Evolutionary conservation across 192 early-diverging fungal genomes (phyloP).

Genomic region (Paraglomus occultum): DNA sequence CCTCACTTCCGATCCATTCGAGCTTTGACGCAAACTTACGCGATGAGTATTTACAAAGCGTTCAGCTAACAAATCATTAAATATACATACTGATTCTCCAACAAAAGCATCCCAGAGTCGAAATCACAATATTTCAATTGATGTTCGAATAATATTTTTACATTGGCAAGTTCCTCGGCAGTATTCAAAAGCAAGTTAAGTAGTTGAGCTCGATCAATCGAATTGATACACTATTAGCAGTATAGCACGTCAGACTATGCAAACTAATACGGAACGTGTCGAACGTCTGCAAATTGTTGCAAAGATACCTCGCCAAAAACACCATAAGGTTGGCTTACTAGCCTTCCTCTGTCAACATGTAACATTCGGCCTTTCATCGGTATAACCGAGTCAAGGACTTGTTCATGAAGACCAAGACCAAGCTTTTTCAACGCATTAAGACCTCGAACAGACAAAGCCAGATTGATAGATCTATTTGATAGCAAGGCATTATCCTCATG

Average conservation of each 20-base stretch:
- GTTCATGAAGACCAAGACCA: slow-evolving; percentile 62
- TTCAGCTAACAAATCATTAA: neutral
- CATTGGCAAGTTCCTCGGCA: slow-evolving; percentile 64
- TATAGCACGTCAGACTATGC: slow-evolving; percentile 8
- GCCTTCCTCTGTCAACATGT: slow-evolving; percentile 66
- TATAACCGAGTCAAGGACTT: slow-evolving; percentile 66
- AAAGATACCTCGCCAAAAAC: slow-evolving; percentile 75
- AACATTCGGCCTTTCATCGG: slow-evolving; percentile 96
- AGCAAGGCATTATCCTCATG: slow-evolving; percentile 52
- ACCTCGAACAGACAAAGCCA: slow-evolving; percentile 88
- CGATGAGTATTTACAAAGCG: neutral
- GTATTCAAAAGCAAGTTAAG: slow-evolving; percentile 78
- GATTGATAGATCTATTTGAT: slow-evolving; percentile 84
- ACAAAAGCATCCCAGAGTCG: slow-evolving; percentile 58
- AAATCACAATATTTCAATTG: slow-evolving; percentile 68
- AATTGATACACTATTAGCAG: slow-evolving; percentile 79
- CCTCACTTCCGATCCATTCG: slow-evolving; percentile 40
- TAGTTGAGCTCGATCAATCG: slow-evolving; percentile 80
- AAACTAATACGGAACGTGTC: slow-evolving; percentile 9
- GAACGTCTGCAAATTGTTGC: neutral
- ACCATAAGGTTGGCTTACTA: slow-evolving; percentile 81
- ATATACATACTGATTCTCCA: slow-evolving; percentile 47
- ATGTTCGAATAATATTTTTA: slow-evolving; percentile 76
- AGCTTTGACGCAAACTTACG: slow-evolving; percentile 28
- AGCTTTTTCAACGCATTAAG: slow-evolving; percentile 74